Base-by-base conservation (phyloP, 768 basidiomycete genomes). In the Kwoniella dendrophila region DNA sequence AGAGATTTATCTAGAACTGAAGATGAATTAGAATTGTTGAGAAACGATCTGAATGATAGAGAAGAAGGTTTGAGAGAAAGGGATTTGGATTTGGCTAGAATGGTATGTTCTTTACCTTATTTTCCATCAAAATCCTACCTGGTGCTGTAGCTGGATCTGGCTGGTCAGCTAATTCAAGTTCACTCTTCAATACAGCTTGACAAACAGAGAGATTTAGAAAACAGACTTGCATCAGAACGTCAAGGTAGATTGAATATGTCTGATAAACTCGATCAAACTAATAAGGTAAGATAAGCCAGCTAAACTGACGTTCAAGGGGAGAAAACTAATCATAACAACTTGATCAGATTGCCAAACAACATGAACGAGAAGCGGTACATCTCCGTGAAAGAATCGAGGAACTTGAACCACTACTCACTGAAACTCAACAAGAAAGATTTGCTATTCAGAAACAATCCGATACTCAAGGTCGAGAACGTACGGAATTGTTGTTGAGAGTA, bases 401-500 rank as follows among this genome's bases (percentile, higher is more conserved):
- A 26, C 80, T 96, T 47, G 95, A 98, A 81, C 83, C 84, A 62
- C 82, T 90, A 59, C 78, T 94, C 64, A 85, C 86, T 40, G 74
- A 78, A 50, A 75, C 72, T 3, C 71, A 73, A 52, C 71, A 71
- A 20, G 74, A 75, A 41, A 75, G 92, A 61, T 76, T 90, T 64
- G 77, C 80, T 24, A 86, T 87, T 2, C 92, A 95, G 79, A 85
- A 81, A 56, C 88, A 91, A 79, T 92, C 90, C 74, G 84, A 93
- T 27, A 90, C 95, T 79, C 94, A 97, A 80, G 78, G 95, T 33
- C 92, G 91, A 18, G 95, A 97, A 82, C 83, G 92, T 58, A 96
- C 93, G 76, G 93, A 92, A 26, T 82, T 97, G 30, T 81, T 97
- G 55, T 81, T 96, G 69, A 92, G 91, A 7, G 90, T 96, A 27